Evolutionary conservation across 345 rosid genomes (phyloP).

Genomic region (Melaleuca alternifolia): DNA sequence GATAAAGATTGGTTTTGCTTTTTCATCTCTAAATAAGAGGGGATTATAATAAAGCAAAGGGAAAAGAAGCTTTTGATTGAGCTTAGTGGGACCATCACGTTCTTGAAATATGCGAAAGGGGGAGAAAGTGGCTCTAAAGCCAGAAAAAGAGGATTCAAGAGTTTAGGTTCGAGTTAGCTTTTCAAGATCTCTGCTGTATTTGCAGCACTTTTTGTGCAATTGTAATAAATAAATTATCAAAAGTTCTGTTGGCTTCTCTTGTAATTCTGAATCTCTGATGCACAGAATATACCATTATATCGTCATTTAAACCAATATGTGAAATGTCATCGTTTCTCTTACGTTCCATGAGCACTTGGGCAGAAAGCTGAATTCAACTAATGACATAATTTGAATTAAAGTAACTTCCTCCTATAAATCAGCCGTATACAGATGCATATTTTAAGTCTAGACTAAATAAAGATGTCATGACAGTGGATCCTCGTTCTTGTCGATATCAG

Average conservation of each 20-base stretch:
- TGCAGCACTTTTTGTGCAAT: not conserved
- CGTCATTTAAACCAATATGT: not conserved
- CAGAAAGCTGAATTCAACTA: not conserved
- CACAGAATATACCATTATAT: not conserved
- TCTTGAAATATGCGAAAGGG: constrained; percentile 28
- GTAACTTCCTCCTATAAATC: not conserved
- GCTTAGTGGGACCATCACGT: constrained; percentile 35
- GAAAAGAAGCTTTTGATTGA: constrained; percentile 27
- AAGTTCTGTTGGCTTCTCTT: not conserved
- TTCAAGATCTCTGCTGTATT: not conserved
- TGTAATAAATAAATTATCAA: not conserved
- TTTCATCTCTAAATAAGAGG: constrained; percentile 11
- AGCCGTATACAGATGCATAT: not conserved
- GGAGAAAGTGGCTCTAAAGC: constrained; percentile 18
- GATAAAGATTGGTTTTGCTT: constrained; percentile 9
- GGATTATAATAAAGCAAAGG: constrained; percentile 12
- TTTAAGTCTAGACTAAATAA: not conserved
- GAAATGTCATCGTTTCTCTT: not conserved
- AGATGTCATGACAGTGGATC: not conserved
- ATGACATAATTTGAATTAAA: not conserved
- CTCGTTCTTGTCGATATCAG: too few species aligned
- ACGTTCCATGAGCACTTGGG: not conserved
- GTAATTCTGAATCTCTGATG: not conserved
- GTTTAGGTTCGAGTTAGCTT: not conserved
- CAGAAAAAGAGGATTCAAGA: not conserved